Evolutionary conservation across 805 yeast species (phyloP).

Genomic region (Metschnikowia reukaufii): DNA sequence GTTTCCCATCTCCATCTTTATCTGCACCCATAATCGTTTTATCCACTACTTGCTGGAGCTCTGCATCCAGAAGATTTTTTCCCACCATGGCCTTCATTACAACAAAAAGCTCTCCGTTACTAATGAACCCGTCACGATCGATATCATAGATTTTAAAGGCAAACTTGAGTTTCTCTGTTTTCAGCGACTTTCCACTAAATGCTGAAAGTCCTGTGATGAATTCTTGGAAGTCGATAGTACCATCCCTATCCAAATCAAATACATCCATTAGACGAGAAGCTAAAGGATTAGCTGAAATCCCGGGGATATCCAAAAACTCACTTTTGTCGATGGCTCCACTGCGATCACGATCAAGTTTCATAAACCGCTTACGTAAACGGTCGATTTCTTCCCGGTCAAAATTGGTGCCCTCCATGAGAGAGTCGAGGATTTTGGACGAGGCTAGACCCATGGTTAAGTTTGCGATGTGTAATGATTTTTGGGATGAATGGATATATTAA

Average conservation of each 20-base stretch:
- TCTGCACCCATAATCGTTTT: conserved; percentile 95
- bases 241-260: conserved; percentile 89
- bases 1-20: conserved; percentile 85
- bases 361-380: conserved; percentile 84
- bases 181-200: conserved; percentile 79
- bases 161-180: conserved; percentile 79
- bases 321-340: conserved; percentile 88
- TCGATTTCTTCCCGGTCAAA: conserved; percentile 91
- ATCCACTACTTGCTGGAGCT: conserved; percentile 95
- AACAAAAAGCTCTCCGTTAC: conserved; percentile 90
- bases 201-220: conserved; percentile 84
- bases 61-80: conserved; percentile 77
- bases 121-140: conserved; percentile 91
- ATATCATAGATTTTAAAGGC: conserved; percentile 94
- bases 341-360: conserved; percentile 92
- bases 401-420: conserved; percentile 76
- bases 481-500: not conserved
- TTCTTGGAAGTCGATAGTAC: conserved; percentile 93
- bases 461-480: not conserved
- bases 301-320: conserved; percentile 91
- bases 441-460: conserved; percentile 54
- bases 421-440: conserved; percentile 62
- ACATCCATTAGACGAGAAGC: conserved; percentile 90
- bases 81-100: conserved; percentile 98
- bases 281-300: conserved; percentile 85